Conservation (phyloP, 257 asterid genomes). For the Primulina tabacum region DNA sequence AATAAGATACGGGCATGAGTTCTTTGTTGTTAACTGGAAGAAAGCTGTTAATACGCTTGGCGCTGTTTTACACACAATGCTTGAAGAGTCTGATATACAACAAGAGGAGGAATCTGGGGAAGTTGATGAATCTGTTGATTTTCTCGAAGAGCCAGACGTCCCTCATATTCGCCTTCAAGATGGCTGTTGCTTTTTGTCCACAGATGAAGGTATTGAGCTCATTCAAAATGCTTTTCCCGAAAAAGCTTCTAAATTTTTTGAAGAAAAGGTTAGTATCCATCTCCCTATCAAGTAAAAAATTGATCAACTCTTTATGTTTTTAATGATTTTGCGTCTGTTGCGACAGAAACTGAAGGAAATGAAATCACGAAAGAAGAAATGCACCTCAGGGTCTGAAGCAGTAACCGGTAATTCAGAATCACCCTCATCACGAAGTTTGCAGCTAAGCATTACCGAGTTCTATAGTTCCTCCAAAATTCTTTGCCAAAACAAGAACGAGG, state of each 20-base stretch:
- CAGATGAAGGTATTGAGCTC: conserved; percentile 86
- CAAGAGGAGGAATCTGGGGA: conserved; percentile 32
- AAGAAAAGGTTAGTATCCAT: conserved; percentile 56
- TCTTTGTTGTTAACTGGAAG: conserved; percentile 75
- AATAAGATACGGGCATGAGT: conserved; percentile 60
- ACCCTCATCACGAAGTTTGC: conserved; percentile 43
- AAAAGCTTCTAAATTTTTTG: conserved; percentile 47
- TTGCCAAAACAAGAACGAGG: conserved; percentile 37
- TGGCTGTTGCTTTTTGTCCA: conserved; percentile 58
- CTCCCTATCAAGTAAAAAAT: not conserved
- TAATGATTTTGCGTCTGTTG: conserved; percentile 25
- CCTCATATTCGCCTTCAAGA: conserved; percentile 45
- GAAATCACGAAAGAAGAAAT: conserved; percentile 49
- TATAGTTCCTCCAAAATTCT: conserved; percentile 63
- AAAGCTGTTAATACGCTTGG: conserved; percentile 37
- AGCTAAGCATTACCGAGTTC: conserved; percentile 69
- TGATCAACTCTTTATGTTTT: not conserved
- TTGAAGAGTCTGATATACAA: conserved; percentile 39
- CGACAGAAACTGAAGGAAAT: conserved; percentile 63
- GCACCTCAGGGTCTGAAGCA: conserved; percentile 28
- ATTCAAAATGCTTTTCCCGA: conserved; percentile 72
- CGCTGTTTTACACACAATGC: conserved; percentile 26
- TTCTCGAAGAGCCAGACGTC: conserved; percentile 51
- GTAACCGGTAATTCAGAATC: conserved; percentile 47
- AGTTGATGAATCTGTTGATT: conserved; percentile 47